Evolutionary conservation across 2,329 filamentous ascomycete species (phyloP).

Genomic region (Dothideomycetes sp.): DNA sequence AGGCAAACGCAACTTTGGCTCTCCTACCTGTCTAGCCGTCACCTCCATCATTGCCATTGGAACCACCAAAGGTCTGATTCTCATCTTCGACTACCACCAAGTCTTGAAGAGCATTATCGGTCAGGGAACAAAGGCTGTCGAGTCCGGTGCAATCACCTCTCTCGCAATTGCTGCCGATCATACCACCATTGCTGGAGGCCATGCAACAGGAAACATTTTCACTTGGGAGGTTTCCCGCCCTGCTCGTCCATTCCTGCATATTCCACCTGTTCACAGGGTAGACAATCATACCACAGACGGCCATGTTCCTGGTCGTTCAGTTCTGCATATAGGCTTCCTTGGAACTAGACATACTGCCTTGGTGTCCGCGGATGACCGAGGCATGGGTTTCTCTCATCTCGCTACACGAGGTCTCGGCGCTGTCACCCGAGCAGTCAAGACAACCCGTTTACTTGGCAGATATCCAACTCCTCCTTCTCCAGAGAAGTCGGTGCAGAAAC

Average conservation of each 20-base stretch:
- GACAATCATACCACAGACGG: conserved; percentile 78
- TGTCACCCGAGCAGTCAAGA: conserved; percentile 76
- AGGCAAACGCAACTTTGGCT: conserved; percentile 84
- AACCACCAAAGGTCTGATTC: conserved; percentile 85
- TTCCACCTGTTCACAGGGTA: conserved; percentile 61
- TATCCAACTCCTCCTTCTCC: conserved; percentile 65
- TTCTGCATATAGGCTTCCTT: conserved; percentile 89
- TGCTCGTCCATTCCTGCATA: conserved; percentile 79
- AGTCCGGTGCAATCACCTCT: conserved; percentile 78
- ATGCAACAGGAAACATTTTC: conserved; percentile 84
- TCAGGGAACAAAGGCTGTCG: conserved; percentile 83
- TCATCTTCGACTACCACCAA: conserved; percentile 97
- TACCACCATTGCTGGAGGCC: conserved; percentile 79
- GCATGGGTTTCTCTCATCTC: conserved; percentile 97
- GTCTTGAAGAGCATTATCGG: conserved; percentile 90
- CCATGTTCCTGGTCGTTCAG: conserved; percentile 64
- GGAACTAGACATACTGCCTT: conserved; percentile 88
- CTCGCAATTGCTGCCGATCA: conserved; percentile 90
- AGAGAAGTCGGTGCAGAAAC: conserved; percentile 61
- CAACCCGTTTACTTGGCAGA: conserved; percentile 77
- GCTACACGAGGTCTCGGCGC: conserved; percentile 84
- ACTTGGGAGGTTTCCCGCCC: conserved; percentile 85
- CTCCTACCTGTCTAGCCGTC: conserved; percentile 79
- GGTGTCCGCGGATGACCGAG: conserved; percentile 85
- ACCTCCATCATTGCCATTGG: conserved; percentile 82